Conservation (phyloP, 108 stramenopile species). For the Aurantiochytrium sp. region DNA sequence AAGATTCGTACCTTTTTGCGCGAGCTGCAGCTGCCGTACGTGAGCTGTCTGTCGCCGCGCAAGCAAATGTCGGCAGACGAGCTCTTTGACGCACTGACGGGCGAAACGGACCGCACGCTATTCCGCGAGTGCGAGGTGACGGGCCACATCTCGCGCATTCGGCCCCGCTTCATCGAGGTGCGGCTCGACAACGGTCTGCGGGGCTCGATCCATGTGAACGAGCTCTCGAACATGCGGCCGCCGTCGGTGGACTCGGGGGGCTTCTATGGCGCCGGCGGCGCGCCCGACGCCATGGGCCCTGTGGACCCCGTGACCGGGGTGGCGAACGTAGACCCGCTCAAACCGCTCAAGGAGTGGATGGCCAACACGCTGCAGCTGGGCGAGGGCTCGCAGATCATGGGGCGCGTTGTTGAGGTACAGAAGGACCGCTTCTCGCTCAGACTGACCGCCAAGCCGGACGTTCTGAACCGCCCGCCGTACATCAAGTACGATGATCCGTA, state of each 20-base stretch:
- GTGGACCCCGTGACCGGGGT: neutral
- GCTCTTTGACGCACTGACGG: constrained; percentile 75
- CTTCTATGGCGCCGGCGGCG: neutral
- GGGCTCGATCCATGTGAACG: constrained; percentile 78
- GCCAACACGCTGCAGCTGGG: constrained; percentile 67
- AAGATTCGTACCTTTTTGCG: neutral
- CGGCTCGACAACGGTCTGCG: constrained; percentile 74
- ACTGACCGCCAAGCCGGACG: constrained; percentile 74
- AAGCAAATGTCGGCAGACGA: constrained; percentile 64
- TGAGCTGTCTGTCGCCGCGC: constrained; percentile 77
- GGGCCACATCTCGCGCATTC: constrained; percentile 69
- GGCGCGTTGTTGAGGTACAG: constrained; percentile 76
- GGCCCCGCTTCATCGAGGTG: constrained; percentile 71
- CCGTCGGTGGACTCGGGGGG: neutral
- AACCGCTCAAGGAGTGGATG: constrained; percentile 76
- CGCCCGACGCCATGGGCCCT: neutral
- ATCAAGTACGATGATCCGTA: neutral
- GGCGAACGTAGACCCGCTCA: constrained; percentile 68
- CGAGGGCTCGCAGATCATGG: constrained; percentile 71
- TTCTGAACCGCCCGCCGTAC: constrained; percentile 66
- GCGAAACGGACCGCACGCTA: constrained; percentile 74
- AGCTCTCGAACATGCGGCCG: constrained; percentile 52
- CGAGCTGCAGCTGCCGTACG: constrained; percentile 78
- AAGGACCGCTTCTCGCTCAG: constrained; percentile 85
- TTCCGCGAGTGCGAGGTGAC: constrained; percentile 79